These are phyloP conservation scores for Melanomma pulvis-pyrius DNA, from an alignment of 495 filamentous ascomycete genomes.

Conservation along the genomic window DNA sequence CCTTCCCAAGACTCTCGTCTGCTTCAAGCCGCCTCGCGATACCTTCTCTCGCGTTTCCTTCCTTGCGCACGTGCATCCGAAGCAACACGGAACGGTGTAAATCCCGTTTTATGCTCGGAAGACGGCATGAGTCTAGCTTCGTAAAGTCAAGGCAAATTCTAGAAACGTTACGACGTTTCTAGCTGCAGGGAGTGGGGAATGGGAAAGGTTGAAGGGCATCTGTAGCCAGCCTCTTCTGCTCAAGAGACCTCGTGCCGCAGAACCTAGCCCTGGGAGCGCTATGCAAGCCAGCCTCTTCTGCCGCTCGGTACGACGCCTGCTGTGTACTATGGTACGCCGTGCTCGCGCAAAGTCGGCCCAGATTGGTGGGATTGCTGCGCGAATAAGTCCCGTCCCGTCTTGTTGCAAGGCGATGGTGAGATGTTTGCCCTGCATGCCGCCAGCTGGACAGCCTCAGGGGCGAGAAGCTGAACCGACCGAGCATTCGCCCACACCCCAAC, in stretches of 20 bases:
- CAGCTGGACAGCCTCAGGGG: constrained; percentile 18
- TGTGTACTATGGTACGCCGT: neutral
- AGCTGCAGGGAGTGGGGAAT: neutral
- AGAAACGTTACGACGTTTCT: neutral
- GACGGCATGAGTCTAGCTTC: neutral
- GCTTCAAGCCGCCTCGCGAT: too few relatives aligned
- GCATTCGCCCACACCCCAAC: neutral
- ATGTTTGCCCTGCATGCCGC: constrained; percentile 28
- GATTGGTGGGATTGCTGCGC: constrained; percentile 21
- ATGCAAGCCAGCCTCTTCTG: neutral
- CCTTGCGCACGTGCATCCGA: neutral
- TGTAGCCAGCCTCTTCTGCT: neutral
- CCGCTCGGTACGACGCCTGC: neutral
- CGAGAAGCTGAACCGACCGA: neutral
- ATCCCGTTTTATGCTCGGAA: neutral
- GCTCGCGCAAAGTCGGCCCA: constrained; percentile 6
- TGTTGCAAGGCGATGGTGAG: constrained; percentile 6
- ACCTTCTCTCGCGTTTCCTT: neutral
- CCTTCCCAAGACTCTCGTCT: neutral
- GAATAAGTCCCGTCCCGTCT: constrained; percentile 10
- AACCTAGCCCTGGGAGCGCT: too few relatives aligned
- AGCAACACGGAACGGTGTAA: neutral
- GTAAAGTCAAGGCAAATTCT: neutral
- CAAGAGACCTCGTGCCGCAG: neutral
- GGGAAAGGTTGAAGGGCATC: neutral